phyloP scores from a whole-genome alignment of 257 asterid genomes.

The Ehretia macrophylla region DNA sequence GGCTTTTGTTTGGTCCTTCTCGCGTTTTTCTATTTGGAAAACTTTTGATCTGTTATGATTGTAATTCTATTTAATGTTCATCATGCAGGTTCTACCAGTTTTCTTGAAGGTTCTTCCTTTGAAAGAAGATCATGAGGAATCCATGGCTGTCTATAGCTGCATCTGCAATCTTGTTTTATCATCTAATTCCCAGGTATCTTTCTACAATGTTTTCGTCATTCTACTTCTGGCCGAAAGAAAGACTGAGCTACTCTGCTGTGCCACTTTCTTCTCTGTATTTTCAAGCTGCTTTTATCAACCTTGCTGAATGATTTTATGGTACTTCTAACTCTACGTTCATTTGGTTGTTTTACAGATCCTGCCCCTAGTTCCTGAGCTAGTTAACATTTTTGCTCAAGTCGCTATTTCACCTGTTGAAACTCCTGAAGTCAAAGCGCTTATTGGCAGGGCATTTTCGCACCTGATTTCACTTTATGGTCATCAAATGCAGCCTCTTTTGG shows the following conservation, averaged over 20 bases:
- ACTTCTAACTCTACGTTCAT: not conserved
- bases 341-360: constrained; percentile 52
- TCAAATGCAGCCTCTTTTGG: constrained; percentile 89
- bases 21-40: constrained; percentile 1
- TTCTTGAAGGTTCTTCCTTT: constrained; percentile 89
- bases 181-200: constrained; percentile 75
- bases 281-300: not conserved
- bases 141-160: constrained; percentile 80
- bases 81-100: constrained; percentile 6
- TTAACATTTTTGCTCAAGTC: constrained; percentile 82
- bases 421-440: constrained; percentile 72
- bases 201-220: constrained; percentile 7
- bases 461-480: constrained; percentile 77
- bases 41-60: constrained; percentile 3
- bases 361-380: constrained; percentile 70
- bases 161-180: constrained; percentile 78
- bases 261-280: constrained; percentile 8
- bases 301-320: no score
- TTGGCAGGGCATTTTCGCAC: constrained; percentile 94
- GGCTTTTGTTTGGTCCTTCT: constrained; percentile 6
- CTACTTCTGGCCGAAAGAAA: no score
- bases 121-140: constrained; percentile 93
- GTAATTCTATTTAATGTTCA: not conserved
- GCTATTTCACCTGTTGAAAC: constrained; percentile 78
- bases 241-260: not conserved